Base-by-base conservation (phyloP, 306 rosid species). In the Crotalaria pallida region DNA sequence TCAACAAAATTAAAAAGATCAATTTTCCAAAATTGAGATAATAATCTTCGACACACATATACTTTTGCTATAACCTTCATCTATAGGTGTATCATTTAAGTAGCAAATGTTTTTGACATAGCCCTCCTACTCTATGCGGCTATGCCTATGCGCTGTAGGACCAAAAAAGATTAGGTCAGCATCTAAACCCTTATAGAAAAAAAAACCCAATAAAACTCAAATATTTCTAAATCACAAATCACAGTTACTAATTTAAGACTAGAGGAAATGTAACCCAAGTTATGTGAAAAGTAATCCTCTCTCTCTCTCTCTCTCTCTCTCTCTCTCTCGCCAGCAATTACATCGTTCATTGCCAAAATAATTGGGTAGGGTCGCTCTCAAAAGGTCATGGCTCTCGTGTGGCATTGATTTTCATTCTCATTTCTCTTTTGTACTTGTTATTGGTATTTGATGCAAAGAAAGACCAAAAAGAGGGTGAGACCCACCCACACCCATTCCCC, bases 391-490 rank as follows among this genome's bases (percentile, higher is more conserved):
- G 48, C 79, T 79, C 83, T 80, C 89, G 85, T 86, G 84, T 82
- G 96, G 80, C 87, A 79, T 81, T 84, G 79, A 83, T 86, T 84
- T 84, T 68, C 88, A 89, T 84, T 88, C 88, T 82, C 86, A 80
- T 76, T 72, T 74, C 85, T 65, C 69, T 47, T 62, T 76, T 76
- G 92, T 84, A 82, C 92, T 89, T 84, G 71, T 45, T 47, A 57
- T 59, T 11, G 16, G 11, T 58, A 75, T 80, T 81, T 78, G 75
- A 71, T 64, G 59, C 81, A 66, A 84, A 76, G 85, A 82, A 77
- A 84, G 71, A 80, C 85, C 83, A 77, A 84, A 77, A 87, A 74
- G 84, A 79, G 64, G 29, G 74, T 50, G 51, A 53, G 86, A 13
- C 85, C 89, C 86, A 81, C 74, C 12, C 38, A 33, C 40, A 59